Percentiles rank a stretch among this genome's conserved stretches.
These are phyloP conservation scores for Brettanomyces nanus DNA, from an alignment of 805 yeast genomes.

Conservation along the genomic window DNA sequence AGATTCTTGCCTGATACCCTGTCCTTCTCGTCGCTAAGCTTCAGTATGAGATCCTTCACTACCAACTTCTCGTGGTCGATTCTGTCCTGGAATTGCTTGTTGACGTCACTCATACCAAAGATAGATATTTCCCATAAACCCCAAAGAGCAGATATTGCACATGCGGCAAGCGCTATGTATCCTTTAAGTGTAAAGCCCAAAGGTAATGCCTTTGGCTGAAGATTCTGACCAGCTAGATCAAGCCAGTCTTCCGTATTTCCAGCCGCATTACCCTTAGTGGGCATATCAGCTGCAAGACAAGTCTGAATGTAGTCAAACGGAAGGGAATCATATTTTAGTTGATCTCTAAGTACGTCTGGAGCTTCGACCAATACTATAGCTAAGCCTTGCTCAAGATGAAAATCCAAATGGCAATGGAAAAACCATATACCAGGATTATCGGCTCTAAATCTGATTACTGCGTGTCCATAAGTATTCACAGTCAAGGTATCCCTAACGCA, in stretches of 20 bases:
- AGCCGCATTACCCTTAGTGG: constrained; percentile 65
- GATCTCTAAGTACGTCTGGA: constrained; percentile 45
- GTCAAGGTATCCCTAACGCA: constrained; percentile 63
- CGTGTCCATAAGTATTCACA: constrained; percentile 59
- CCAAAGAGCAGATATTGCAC: constrained; percentile 46
- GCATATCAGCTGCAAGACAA: constrained; percentile 40
- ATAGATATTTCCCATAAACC: constrained; percentile 54
- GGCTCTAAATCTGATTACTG: constrained; percentile 66
- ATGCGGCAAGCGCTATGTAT: constrained; percentile 50
- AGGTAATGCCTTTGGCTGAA: constrained; percentile 58
- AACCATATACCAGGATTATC: constrained; percentile 93
- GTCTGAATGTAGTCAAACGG: constrained; percentile 41
- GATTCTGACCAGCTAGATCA: constrained; percentile 49
- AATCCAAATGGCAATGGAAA: constrained; percentile 86
- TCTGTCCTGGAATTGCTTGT: constrained; percentile 21
- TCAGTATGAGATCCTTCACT: constrained; percentile 8
- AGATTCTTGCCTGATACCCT: neutral
- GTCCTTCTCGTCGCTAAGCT: constrained; percentile 11
- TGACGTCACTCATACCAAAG: constrained; percentile 60
- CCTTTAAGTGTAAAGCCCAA: constrained; percentile 66
- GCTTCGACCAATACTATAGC: constrained; percentile 68
- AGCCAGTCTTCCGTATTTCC: constrained; percentile 47
- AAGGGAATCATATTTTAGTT: constrained; percentile 22
- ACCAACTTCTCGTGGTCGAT: constrained; percentile 12
- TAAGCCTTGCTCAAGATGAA: constrained; percentile 79